These are phyloP conservation scores for Parachaetomium inaequale DNA, from an alignment of 495 filamentous ascomycete species.

Conservation along the genomic window DNA sequence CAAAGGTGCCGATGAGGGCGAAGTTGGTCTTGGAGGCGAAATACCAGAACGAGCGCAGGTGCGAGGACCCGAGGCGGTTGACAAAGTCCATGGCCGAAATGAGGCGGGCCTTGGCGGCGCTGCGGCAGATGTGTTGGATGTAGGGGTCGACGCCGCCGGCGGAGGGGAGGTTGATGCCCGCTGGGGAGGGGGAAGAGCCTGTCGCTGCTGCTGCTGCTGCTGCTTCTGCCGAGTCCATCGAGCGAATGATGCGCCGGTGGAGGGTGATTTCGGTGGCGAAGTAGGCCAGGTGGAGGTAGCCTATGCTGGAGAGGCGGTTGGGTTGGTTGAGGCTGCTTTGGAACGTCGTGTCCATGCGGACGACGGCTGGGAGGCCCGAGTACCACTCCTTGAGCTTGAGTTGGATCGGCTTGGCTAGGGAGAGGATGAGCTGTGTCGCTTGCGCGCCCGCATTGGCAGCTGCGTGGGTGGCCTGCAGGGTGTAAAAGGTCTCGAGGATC, in stretches of 20 bases:
- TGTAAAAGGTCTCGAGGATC: constrained; percentile 78
- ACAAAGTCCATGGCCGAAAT: constrained; percentile 79
- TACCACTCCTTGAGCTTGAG: constrained; percentile 83
- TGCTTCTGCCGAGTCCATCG: constrained; percentile 49
- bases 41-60: constrained; percentile 75
- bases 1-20: constrained; percentile 77
- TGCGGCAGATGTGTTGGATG: constrained; percentile 91
- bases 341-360: constrained; percentile 63
- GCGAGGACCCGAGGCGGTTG: constrained; percentile 65
- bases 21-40: constrained; percentile 79
- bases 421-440: constrained; percentile 62
- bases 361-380: constrained; percentile 56
- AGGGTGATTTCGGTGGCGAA: constrained; percentile 83
- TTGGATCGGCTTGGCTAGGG: constrained; percentile 76
- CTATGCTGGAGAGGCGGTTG: constrained; percentile 57
- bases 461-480: constrained; percentile 56
- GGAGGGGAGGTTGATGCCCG: not conserved
- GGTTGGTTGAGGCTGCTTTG: constrained; percentile 31
- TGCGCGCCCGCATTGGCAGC: constrained; percentile 48
- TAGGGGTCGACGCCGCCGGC: constrained; percentile 55
- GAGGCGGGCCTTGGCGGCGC: constrained; percentile 75
- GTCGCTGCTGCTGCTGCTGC: constrained; percentile 39
- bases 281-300: constrained; percentile 78
- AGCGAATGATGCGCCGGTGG: constrained; percentile 75
- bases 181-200: constrained; percentile 44